Evolutionary conservation across 2,329 filamentous ascomycete genomes (phyloP).

Genomic region (Colletotrichum caudatum): DNA sequence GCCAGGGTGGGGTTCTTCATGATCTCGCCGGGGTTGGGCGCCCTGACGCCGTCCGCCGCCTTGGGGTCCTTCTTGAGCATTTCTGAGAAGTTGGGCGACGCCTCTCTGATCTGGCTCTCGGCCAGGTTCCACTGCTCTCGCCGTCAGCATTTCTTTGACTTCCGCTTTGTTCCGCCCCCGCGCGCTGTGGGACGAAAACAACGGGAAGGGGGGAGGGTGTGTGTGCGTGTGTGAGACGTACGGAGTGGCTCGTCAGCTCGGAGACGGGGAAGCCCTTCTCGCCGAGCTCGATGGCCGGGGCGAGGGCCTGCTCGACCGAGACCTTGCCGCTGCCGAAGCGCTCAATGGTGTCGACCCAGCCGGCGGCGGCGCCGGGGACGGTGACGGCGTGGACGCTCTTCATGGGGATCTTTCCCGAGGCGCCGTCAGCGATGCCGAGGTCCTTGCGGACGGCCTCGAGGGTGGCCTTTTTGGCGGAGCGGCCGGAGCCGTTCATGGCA

Average conservation of each 20-base stretch:
- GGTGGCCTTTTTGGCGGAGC: constrained; percentile 76
- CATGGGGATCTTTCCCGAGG: constrained; percentile 74
- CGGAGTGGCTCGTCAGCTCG: constrained; percentile 77
- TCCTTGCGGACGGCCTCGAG: constrained; percentile 78
- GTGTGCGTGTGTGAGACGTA: constrained; percentile 57
- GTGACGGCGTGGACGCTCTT: constrained; percentile 84
- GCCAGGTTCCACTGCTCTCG: constrained; percentile 74
- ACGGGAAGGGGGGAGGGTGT: neutral
- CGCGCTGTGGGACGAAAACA: too few species aligned
- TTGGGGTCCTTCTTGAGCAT: constrained; percentile 84
- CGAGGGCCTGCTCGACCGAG: constrained; percentile 79
- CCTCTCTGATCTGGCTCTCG: constrained; percentile 73
- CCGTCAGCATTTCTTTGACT: neutral
- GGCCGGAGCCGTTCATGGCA: constrained; percentile 93
- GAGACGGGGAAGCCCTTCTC: constrained; percentile 93
- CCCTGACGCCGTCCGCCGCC: constrained; percentile 76
- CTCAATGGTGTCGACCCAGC: constrained; percentile 91
- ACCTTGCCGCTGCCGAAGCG: constrained; percentile 91
- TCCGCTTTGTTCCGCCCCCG: too few species aligned
- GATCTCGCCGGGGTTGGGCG: constrained; percentile 84
- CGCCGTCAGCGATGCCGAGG: constrained; percentile 72
- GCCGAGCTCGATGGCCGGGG: constrained; percentile 85
- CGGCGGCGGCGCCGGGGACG: constrained; percentile 89
- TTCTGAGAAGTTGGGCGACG: constrained; percentile 88
- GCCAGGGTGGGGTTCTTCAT: constrained; percentile 88